phyloP scores from a whole-genome alignment of 2,329 filamentous ascomycete species.

The Domatiomyces catenatus region DNA sequence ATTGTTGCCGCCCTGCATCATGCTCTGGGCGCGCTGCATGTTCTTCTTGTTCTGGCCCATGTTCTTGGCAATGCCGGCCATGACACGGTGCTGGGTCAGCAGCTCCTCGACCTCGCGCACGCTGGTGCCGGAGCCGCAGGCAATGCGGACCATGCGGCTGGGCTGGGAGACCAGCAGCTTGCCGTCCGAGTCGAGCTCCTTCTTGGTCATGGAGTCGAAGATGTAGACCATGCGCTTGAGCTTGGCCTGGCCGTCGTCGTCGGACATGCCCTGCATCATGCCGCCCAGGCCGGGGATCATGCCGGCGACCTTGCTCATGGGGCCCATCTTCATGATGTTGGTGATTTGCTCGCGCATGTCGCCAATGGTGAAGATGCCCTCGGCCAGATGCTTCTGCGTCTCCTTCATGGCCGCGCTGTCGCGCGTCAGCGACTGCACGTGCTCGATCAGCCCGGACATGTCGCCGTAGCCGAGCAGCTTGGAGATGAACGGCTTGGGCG shows the following conservation, averaged over 20 bases:
- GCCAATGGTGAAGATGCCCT: slow-evolving; percentile 88
- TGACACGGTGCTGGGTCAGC: slow-evolving; percentile 95
- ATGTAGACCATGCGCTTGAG: slow-evolving; percentile 98
- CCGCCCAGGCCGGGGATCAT: slow-evolving; percentile 95
- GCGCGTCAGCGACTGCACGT: slow-evolving; percentile 86
- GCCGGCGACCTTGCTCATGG: slow-evolving; percentile 88
- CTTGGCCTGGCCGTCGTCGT: slow-evolving; percentile 86
- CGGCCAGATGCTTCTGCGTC: slow-evolving; percentile 96
- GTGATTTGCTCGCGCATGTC: slow-evolving; percentile 88
- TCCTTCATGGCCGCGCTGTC: slow-evolving; percentile 71
- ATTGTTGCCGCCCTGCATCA: slow-evolving; percentile 78
- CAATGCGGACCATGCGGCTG: slow-evolving; percentile 80
- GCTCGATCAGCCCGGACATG: slow-evolving; percentile 85
- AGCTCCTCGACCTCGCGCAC: slow-evolving; percentile 91
- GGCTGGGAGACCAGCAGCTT: slow-evolving; percentile 89
- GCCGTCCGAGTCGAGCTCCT: slow-evolving; percentile 88
- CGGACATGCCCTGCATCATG: slow-evolving; percentile 84
- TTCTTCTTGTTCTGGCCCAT: slow-evolving; percentile 97
- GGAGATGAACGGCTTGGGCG: slow-evolving; percentile 80
- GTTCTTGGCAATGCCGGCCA: slow-evolving; percentile 98
- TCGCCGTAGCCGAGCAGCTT: slow-evolving; percentile 96
- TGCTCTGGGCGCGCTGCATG: slow-evolving; percentile 83
- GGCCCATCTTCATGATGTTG: slow-evolving; percentile 99
- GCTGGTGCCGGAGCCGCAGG: slow-evolving; percentile 74
- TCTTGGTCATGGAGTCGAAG: slow-evolving; percentile 93